Conservation (phyloP, 176 grass and related monocot species). For the Neostapfia colusana region DNA sequence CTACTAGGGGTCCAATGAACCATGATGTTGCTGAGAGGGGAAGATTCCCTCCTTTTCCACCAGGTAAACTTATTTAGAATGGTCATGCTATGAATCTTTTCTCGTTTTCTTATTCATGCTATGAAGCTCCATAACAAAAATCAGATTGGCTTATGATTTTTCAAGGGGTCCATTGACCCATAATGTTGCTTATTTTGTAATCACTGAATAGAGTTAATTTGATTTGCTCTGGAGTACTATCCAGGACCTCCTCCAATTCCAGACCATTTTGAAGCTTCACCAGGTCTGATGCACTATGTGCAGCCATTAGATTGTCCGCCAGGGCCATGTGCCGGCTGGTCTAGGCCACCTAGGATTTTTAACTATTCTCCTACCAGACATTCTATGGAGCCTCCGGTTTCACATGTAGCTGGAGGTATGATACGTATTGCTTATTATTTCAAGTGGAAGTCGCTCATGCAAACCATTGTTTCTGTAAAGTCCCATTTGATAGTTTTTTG, state of each 20-base stretch:
- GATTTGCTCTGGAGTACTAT: constrained; percentile 33
- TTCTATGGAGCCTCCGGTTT: constrained; percentile 57
- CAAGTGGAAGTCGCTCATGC: neutral
- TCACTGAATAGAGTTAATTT: constrained; percentile 17
- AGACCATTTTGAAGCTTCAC: constrained; percentile 56
- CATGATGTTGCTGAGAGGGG: constrained; percentile 51
- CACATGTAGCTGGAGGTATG: constrained; percentile 62
- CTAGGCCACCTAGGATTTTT: constrained; percentile 47
- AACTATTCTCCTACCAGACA: constrained; percentile 55
- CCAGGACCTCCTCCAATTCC: constrained; percentile 35
- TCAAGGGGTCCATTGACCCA: neutral
- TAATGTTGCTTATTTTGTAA: constrained; percentile 20
- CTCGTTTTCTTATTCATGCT: constrained; percentile 11
- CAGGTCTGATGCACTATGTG: constrained; percentile 57
- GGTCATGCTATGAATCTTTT: neutral
- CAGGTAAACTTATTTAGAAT: constrained; percentile 40
- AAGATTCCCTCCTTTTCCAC: constrained; percentile 46
- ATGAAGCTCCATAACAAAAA: neutral
- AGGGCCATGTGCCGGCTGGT: constrained; percentile 66
- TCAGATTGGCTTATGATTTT: neutral
- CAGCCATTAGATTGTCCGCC: constrained; percentile 54
- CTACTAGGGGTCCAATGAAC: constrained; percentile 56
- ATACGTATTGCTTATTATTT: constrained; percentile 18
- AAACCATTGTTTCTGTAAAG: neutral
- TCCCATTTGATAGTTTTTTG: neutral